Base-by-base conservation (phyloP, 495 filamentous ascomycete genomes). In the Penicillium robsamsonii region DNA sequence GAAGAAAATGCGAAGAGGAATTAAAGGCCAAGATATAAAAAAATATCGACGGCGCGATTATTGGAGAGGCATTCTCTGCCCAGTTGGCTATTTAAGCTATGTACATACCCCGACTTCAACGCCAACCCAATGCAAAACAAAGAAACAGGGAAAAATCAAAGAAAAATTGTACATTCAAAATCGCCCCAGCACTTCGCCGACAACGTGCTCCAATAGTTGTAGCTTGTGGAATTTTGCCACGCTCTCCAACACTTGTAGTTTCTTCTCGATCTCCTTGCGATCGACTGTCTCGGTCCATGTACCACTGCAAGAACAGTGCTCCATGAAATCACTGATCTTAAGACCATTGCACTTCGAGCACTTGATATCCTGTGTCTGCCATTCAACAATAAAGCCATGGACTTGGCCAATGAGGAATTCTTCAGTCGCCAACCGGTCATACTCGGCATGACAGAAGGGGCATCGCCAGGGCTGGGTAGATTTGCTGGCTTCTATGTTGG, bases 261-360 rank as follows among this genome's bases (percentile, higher is more conserved):
- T 78, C 66, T 78, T 83, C 58, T 83, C 62, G 22, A 92, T 76
- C 37, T 88, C 89, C n/a, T 82, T 84, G 61, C 81, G 79, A 65
- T 87, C 79, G 51, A 92, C 73, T 25, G 83, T 91, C 56, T 82
- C 82, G 15, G 74, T 79, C 94, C 94, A 98, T 42, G 74, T 78
- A 7, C 95, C 93, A 47, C 88, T 87, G 75, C 94, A 98, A 25
- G 86, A 87, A 70, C 94, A 98, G 73, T 97, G 93, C 72, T 97
- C 94, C 86, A 92, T 88, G 67, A 97, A 95, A 63, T 96, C 94
- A 74, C 94, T 97, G 40, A 88, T 79, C 70, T 91, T 79, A 7
- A 81, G 66, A 10, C 53, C 63, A 38, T 65, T 67, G 59, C 79
- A 82, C 56, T 81, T 82, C 45, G 69, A 71, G 59, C 94, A 98